Percentiles rank a stretch among this genome's conserved stretches.
These are phyloP conservation scores for Candida takata DNA, from an alignment of 805 yeast genomes.

Conservation along the genomic window DNA sequence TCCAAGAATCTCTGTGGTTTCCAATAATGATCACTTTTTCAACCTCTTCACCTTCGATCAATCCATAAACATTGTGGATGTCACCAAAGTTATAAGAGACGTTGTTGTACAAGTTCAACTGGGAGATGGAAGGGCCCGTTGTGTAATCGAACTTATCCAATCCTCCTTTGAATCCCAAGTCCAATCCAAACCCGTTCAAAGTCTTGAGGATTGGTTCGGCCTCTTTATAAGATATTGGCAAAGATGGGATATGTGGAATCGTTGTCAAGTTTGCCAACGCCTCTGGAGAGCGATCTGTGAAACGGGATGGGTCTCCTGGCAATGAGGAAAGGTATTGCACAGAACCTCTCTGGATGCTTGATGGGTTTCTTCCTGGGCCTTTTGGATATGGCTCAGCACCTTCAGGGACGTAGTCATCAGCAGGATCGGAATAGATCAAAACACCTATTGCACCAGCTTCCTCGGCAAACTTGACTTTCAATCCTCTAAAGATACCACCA, in stretches of 20 bases:
- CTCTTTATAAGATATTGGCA: slow-evolving; percentile 61
- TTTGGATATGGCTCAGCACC: slow-evolving; percentile 63
- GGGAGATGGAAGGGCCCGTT: slow-evolving; percentile 42
- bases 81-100: slow-evolving; percentile 59
- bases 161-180: slow-evolving; percentile 43
- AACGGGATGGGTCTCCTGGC: slow-evolving; percentile 70
- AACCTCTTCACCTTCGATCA: slow-evolving; percentile 44
- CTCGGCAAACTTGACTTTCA: slow-evolving; percentile 72
- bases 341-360: slow-evolving; percentile 71
- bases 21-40: slow-evolving; percentile 60
- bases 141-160: slow-evolving; percentile 39
- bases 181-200: slow-evolving; percentile 52
- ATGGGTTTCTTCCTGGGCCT: slow-evolving; percentile 75
- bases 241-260: slow-evolving; percentile 61
- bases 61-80: slow-evolving; percentile 57
- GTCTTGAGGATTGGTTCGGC: slow-evolving; percentile 54
- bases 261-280: slow-evolving; percentile 38
- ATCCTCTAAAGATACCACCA: slow-evolving; percentile 62
- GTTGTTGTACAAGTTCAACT: slow-evolving; percentile 49
- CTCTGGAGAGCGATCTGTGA: slow-evolving; percentile 60
- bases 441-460: slow-evolving; percentile 64
- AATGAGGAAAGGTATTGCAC: slow-evolving; percentile 51
- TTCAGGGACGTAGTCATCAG: slow-evolving; percentile 49
- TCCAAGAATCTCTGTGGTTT: slow-evolving; percentile 79
- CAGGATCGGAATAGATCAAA: slow-evolving; percentile 63